Percentiles rank a stretch among this genome's conserved stretches.
phyloP scores from a whole-genome alignment of 2,329 filamentous ascomycete genomes.

The Ramichloridium luteum region DNA sequence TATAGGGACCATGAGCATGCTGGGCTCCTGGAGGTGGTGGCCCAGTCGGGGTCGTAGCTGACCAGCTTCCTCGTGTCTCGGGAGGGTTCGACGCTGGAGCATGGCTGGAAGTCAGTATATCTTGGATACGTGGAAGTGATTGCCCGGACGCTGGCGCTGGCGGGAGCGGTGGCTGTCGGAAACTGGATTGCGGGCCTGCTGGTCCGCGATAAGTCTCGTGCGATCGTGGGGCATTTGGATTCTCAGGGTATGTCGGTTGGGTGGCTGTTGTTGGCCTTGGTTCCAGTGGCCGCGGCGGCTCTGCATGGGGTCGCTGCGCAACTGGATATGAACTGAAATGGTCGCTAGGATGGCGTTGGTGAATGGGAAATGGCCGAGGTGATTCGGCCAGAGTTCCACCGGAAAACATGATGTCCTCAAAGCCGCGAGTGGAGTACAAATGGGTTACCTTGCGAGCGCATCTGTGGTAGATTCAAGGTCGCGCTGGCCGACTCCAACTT shows the following conservation, averaged over 20 bases:
- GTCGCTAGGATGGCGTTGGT: conserved; percentile 7
- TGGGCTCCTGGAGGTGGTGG: conserved; percentile 8
- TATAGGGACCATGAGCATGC: conserved; percentile 11
- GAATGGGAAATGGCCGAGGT: conserved; percentile 6
- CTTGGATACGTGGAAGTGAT: conserved; percentile 15
- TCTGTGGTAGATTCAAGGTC: too few relatives aligned
- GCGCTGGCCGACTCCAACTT: too few relatives aligned
- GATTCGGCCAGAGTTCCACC: conserved; percentile 8
- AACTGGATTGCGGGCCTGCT: conserved; percentile 8
- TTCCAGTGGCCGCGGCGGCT: conserved; percentile 19
- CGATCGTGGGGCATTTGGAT: conserved; percentile 7
- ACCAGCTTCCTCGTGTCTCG: conserved; percentile 9
- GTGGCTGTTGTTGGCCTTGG: conserved; percentile 13
- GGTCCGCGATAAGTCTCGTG: conserved; percentile 13
- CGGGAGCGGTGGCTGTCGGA: conserved; percentile 15
- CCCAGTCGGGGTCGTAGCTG: conserved; percentile 5
- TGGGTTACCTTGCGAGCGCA: too few relatives aligned
- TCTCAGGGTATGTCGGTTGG: conserved; percentile 12
- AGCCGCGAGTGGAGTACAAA: too few relatives aligned
- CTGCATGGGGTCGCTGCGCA: conserved; percentile 8
- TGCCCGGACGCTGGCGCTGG: conserved; percentile 17
- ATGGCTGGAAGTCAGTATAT: too few relatives aligned
- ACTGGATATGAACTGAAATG: conserved; percentile 8
- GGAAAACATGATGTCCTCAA: conserved; percentile 7
- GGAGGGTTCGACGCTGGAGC: conserved; percentile 8